Base-by-base conservation (phyloP, 371 early-diverging fungal genomes). In the Rhizopus sp. region DNA sequence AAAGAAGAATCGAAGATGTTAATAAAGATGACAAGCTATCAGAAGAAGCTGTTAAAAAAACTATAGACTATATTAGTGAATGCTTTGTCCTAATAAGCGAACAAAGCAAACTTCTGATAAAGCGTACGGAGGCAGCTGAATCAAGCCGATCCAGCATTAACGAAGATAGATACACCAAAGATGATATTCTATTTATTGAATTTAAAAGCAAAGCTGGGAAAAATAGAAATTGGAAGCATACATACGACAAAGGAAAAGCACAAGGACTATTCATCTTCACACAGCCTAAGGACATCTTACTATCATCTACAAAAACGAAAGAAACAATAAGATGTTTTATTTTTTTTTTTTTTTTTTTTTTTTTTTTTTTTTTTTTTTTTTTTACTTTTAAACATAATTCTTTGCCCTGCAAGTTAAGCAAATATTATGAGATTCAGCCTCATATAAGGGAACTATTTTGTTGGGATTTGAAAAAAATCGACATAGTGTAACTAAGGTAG, bases 401-500 rank as follows among this genome's bases (percentile, higher is more conserved):
- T 40, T 55, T 40, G 61, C 61, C 55, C 55, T 50, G 37, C 55
- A 60, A 47, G 50, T 33, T 40, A 60, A 35, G 44, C 41, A 60
- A 48, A 60, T 55, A 60, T 12, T 60, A 40, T 37, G 61, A 15
- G 61, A 23, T 38, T 60, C 15, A 48, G 44, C 32, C 35, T 46
- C 32, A 46, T 60, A 35, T 50, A 60, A 55, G 37, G 61, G 40
- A 44, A 60, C 29, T 40, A 15, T 33, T 60, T 60, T 60, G 41
- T 50, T 60, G 50, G 55, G 61, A 34, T 41, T 54, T 48, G 44
- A 55, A 35, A 55, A 23, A 60, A 60, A 60, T n/a, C 54, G 61
- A 55, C 55, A 60, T 40, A 60, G 35, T 60, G 61, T 38, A 57
- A 42, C 34, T 46, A 56, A 34, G 23, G 57, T 37, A 56, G 39